Percentiles rank a stretch among this genome's conserved stretches.
Evolutionary conservation across 495 filamentous ascomycete genomes (phyloP).

Genomic region (Neurospora sublineolata): DNA sequence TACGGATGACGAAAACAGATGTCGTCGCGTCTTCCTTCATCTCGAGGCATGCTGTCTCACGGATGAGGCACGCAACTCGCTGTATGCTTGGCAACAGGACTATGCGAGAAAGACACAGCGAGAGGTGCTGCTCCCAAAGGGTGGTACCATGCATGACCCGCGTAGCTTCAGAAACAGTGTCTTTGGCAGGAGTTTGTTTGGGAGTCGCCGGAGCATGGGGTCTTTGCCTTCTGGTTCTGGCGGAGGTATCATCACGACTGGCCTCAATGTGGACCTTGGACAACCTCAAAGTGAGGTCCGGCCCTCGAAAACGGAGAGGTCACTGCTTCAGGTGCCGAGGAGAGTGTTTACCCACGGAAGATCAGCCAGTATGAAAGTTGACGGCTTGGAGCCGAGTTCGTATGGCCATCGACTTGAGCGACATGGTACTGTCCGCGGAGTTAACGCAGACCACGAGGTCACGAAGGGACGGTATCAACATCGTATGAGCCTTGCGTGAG

Average conservation of each 20-base stretch:
- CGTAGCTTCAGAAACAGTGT: background rate
- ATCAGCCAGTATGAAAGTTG: background rate
- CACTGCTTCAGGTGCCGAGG: background rate
- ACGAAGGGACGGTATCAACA: background rate
- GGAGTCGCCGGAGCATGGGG: background rate
- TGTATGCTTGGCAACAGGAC: conserved; percentile 33
- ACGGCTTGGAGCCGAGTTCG: background rate
- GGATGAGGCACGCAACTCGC: conserved; percentile 34
- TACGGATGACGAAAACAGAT: conserved; percentile 30
- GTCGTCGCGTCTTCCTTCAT: conserved; percentile 35
- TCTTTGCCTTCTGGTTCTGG: background rate
- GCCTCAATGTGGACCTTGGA: background rate
- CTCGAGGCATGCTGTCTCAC: conserved; percentile 39
- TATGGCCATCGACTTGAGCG: background rate
- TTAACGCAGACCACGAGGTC: background rate
- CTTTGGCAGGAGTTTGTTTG: background rate
- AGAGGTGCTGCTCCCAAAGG: conserved; percentile 19
- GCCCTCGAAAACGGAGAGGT: background rate
- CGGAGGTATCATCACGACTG: background rate
- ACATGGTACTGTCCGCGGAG: background rate
- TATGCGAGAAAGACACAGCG: conserved; percentile 27
- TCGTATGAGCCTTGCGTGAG: background rate
- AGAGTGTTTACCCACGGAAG: background rate
- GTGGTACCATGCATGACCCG: conserved; percentile 19
- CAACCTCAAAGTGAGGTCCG: background rate